Evolutionary conservation across 2,329 filamentous ascomycete genomes (phyloP).

Genomic region (Ceratocystis cubensis): DNA sequence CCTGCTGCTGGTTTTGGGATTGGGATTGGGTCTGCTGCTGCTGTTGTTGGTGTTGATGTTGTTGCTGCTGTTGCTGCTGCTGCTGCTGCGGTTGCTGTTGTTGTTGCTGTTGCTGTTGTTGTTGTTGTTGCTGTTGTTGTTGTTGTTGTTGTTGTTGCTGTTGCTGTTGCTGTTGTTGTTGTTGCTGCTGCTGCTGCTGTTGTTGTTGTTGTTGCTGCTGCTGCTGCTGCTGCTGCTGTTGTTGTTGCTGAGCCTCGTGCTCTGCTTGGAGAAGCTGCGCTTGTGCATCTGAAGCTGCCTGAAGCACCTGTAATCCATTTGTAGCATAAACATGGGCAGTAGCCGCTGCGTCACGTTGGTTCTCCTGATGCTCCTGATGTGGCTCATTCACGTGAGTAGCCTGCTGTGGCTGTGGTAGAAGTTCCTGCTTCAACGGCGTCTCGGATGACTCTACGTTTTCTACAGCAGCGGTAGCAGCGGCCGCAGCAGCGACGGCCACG

Average conservation of each 20-base stretch:
- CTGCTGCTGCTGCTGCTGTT: slow-evolving; percentile 21
- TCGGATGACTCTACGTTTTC: neutral
- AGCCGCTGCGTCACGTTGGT: slow-evolving; percentile 10
- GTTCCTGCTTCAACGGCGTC: neutral
- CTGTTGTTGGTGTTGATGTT: slow-evolving; percentile 10
- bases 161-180: neutral
- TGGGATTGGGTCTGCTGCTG: neutral
- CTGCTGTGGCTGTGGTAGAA: neutral
- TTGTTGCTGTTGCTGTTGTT: slow-evolving; percentile 12
- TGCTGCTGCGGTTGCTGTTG: slow-evolving; percentile 1
- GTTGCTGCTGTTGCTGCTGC: slow-evolving; percentile 20
- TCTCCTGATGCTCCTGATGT: slow-evolving; percentile 12
- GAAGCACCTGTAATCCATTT: slow-evolving; percentile 36
- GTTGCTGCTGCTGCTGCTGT: slow-evolving; percentile 20
- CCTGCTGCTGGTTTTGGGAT: neutral
- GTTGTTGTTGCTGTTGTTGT: slow-evolving; percentile 21
- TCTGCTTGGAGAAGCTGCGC: slow-evolving; percentile 31
- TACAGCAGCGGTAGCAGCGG: slow-evolving; percentile 7
- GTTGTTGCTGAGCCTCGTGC: slow-evolving; percentile 23
- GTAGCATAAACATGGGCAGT: slow-evolving; percentile 34
- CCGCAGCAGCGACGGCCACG: neutral
- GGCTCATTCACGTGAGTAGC: neutral
- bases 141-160: neutral
- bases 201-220: slow-evolving; percentile 22
- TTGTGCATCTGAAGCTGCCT: slow-evolving; percentile 35